Percentiles rank a stretch among this genome's conserved stretches.
phyloP scores from a whole-genome alignment of 75 land plant species.

The Isoetes taiwanensis region DNA sequence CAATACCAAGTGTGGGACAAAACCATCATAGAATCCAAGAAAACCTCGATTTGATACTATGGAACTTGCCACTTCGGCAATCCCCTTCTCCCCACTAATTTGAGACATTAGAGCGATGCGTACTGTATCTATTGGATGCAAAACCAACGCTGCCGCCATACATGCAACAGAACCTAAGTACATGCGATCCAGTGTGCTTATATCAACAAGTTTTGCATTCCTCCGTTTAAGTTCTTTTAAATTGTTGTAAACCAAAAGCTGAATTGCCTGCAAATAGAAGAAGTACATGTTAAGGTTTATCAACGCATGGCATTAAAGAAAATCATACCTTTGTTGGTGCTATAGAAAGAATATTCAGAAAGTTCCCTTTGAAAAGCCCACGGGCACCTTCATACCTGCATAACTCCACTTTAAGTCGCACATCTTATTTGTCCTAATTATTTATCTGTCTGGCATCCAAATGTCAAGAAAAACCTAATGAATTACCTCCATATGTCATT shows the following conservation, averaged over 20 bases:
- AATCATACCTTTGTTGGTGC: conserved; percentile 14
- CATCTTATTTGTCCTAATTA: no score
- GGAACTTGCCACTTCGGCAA: background rate
- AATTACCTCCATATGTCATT: conserved; percentile 3
- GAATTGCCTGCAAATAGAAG: conserved; percentile 1
- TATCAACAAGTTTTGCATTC: background rate
- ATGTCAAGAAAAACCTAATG: background rate
- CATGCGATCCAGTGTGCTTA: background rate
- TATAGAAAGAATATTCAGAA: conserved; percentile 6
- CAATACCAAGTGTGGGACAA: conserved; percentile 12
- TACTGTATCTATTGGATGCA: conserved; percentile 14
- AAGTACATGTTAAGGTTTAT: background rate
- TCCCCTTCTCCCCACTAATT: conserved; percentile 4
- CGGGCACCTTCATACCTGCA: conserved; percentile 12
- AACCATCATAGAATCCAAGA: background rate
- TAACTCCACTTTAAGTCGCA: background rate
- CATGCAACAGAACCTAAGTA: conserved; percentile 8
- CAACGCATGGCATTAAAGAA: background rate
- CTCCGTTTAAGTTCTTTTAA: background rate
- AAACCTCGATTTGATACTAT: conserved; percentile 7
- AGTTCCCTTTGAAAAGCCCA: conserved; percentile 12
- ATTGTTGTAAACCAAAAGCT: conserved; percentile 11
- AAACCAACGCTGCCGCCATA: conserved; percentile 6
- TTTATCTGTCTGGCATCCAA: background rate
- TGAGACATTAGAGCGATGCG: conserved; percentile 8